Base-by-base conservation (phyloP, 305 asterid species). In the Ilex paraguariensis region DNA sequence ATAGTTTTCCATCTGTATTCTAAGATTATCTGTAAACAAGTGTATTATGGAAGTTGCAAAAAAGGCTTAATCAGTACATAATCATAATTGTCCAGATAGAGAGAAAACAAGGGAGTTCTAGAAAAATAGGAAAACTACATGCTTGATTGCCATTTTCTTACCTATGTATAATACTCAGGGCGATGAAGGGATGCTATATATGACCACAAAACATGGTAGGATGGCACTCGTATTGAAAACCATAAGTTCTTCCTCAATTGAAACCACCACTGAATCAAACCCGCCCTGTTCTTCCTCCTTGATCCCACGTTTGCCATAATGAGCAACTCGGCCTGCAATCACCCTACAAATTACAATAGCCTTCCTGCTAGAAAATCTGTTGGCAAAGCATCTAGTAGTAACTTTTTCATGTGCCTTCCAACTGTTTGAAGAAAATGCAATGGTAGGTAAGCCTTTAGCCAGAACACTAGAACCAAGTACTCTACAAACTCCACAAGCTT, bases 401-500 rank as follows among this genome's bases (percentile, higher is more conserved):
- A 13, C 16, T 58, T 60, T 66, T 51, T 58, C 59, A 36, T 66
- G 70, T 13, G 70, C 70, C 13, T 63, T 66, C 65, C 70, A 66
- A 39, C 54, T 51, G 10, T 44, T 66, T 49, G 48, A 13, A 30
- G 70, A 66, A 50, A 66, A 31, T 52, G 59, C 12, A 12, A 57
- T 52, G 7, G 48, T 33, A 50, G 7, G 21, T 31, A n/a, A 13
- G 16, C 33, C 70, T 17, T 33, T 17, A 56, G 15, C 51, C n/a
- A 15, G 28, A 58, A 36, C 15, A 33, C 33, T 39, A 45, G n/a
- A 40, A 1, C 57, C 58, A 21, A 66, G 50, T 4, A 50, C 51
- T 52, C 40, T 58, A 48, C 70, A 66, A 2, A 36, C 28, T 52
- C 59, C 70, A 31, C 70, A 66, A 49, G 44, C 57, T 28, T 30